phyloP scores from a whole-genome alignment of 192 early-diverging fungal species.

The Ambispora gerdemannii region DNA sequence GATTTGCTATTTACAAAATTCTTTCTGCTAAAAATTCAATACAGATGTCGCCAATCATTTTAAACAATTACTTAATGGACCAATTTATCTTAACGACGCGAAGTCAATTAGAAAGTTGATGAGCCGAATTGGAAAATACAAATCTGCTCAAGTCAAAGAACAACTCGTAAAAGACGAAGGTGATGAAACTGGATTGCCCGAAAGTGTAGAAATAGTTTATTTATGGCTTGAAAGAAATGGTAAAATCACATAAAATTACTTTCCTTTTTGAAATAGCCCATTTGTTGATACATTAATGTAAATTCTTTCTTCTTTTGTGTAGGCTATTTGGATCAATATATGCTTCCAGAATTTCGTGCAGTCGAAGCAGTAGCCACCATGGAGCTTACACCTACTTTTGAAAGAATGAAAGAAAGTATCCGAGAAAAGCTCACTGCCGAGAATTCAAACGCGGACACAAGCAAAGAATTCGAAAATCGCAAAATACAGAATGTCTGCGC shows the following conservation, averaged over 20 bases:
- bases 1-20: too few relatives aligned
- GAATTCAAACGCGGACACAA: too few relatives aligned
- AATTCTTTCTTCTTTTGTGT: background rate
- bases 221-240: slow-evolving; percentile 12
- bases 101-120: slow-evolving; percentile 1
- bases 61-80: slow-evolving; percentile 6
- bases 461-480: background rate
- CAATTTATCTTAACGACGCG: background rate
- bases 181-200: slow-evolving; percentile 1
- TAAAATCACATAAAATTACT: background rate
- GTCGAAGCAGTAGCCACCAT: background rate
- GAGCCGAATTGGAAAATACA: background rate
- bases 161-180: background rate
- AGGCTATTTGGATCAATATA: slow-evolving; percentile 6
- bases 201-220: background rate
- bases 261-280: background rate
- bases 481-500: background rate
- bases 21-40: background rate
- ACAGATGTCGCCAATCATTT: slow-evolving; percentile 1
- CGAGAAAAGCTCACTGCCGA: background rate
- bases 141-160: background rate
- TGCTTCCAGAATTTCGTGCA: slow-evolving; percentile 16
- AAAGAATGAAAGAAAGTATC: background rate
- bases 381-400: background rate
- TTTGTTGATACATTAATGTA: too few relatives aligned